phyloP scores from a whole-genome alignment of 805 yeast genomes.

The Kodamaea fukazawae region DNA sequence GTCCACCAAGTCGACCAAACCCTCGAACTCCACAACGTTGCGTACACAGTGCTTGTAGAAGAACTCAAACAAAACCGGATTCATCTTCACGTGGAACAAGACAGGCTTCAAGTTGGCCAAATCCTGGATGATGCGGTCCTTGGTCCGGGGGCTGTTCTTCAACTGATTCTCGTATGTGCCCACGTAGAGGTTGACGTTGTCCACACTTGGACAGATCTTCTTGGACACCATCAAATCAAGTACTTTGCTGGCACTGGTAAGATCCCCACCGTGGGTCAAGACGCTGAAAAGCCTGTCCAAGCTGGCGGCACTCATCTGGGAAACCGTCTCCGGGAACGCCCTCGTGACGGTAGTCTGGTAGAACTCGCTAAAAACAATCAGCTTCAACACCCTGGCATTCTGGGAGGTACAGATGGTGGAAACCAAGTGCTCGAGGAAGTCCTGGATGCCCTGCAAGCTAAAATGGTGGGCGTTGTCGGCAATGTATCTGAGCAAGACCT shows the following conservation, averaged over 20 bases:
- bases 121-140: slow-evolving; percentile 17
- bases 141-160: slow-evolving; percentile 8
- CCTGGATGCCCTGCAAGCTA: slow-evolving; percentile 9
- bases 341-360: slow-evolving; percentile 1
- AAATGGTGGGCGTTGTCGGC: slow-evolving; percentile 2
- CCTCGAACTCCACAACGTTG: slow-evolving; percentile 26
- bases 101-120: slow-evolving; percentile 26
- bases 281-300: slow-evolving; percentile 5
- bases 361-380: slow-evolving; percentile 5
- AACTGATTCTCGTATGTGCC: slow-evolving; percentile 13
- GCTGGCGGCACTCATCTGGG: slow-evolving; percentile 1
- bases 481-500: slow-evolving; percentile 4
- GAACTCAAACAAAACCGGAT: slow-evolving; percentile 17
- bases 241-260: slow-evolving; percentile 1
- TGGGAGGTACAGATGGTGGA: not conserved
- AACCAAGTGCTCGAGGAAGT: slow-evolving; percentile 11
- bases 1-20: slow-evolving; percentile 22
- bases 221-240: slow-evolving; percentile 6
- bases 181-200: slow-evolving; percentile 21
- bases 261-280: slow-evolving; percentile 5
- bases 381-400: slow-evolving; percentile 2
- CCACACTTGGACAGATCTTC: slow-evolving; percentile 21
- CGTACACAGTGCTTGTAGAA: slow-evolving; percentile 21
- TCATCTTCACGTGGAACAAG: slow-evolving; percentile 24
- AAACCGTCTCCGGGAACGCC: not conserved